A percentile compares a stretch with the other conserved stretches of the same genome.
These are phyloP conservation scores for Begonia masoniana DNA, from an alignment of 306 rosid species.

Conservation along the genomic window DNA sequence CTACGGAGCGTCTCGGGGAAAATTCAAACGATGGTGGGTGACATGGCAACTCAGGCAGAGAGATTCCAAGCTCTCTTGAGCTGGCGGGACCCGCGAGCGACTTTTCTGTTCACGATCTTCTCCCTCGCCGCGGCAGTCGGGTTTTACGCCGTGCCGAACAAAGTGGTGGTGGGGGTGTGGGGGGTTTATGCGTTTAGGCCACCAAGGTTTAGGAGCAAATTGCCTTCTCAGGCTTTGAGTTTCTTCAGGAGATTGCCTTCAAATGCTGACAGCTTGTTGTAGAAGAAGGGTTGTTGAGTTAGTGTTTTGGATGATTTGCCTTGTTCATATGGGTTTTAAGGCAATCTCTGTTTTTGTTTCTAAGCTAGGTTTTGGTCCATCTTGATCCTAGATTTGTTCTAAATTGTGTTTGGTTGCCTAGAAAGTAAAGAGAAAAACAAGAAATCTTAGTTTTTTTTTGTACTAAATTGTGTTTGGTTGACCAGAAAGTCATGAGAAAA, in stretches of 20 bases:
- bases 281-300: not conserved
- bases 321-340: too few species aligned
- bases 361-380: too few species aligned
- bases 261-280: constrained; percentile 44
- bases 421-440: too few species aligned
- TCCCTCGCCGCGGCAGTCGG: constrained; percentile 34
- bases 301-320: too few species aligned
- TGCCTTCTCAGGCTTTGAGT: constrained; percentile 38
- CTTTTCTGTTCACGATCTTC: constrained; percentile 32
- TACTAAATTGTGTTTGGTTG: too few species aligned
- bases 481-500: too few species aligned
- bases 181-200: constrained; percentile 42
- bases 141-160: constrained; percentile 34
- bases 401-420: too few species aligned
- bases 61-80: constrained; percentile 39
- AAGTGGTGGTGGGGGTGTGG: constrained; percentile 28
- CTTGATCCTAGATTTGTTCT: too few species aligned
- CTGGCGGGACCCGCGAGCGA: constrained; percentile 57
- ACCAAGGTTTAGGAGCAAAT: constrained; percentile 42
- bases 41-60: constrained; percentile 57
- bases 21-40: constrained; percentile 47
- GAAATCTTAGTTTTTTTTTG: too few species aligned
- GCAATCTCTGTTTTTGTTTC: too few species aligned
- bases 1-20: constrained; percentile 49
- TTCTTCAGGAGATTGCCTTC: constrained; percentile 54